phyloP scores from a whole-genome alignment of 1,284 basidiomycete species.

The Rhodotorula sp. region DNA sequence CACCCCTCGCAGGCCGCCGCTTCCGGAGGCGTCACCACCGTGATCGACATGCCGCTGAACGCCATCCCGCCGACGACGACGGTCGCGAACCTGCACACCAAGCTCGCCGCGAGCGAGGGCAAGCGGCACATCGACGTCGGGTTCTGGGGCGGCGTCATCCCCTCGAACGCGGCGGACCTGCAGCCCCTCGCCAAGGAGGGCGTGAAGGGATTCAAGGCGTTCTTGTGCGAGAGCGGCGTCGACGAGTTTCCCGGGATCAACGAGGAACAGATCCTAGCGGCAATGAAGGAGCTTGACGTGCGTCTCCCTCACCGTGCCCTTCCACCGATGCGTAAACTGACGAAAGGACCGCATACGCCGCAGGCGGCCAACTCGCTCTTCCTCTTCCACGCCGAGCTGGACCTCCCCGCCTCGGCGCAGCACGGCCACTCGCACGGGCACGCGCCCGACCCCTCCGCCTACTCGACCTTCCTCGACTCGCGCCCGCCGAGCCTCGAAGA shows the following conservation, averaged over 20 bases:
- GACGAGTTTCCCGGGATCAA: slow-evolving; percentile 87
- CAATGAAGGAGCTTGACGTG: slow-evolving; percentile 75
- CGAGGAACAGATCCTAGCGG: slow-evolving; percentile 65
- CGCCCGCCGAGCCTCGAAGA: slow-evolving; percentile 76
- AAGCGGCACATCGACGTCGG: slow-evolving; percentile 83
- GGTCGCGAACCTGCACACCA: slow-evolving; percentile 67
- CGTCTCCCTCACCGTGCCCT: slow-evolving; percentile 1
- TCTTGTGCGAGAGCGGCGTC: slow-evolving; percentile 89
- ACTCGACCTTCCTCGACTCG: slow-evolving; percentile 79
- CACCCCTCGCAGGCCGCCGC: slow-evolving; percentile 64
- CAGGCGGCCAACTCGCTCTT: slow-evolving; percentile 70
- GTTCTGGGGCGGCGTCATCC: slow-evolving; percentile 93
- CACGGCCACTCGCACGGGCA: slow-evolving; percentile 11
- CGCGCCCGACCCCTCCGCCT: slow-evolving; percentile 58
- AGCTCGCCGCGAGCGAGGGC: slow-evolving; percentile 67
- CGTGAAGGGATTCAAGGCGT: slow-evolving; percentile 93
- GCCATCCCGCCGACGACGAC: slow-evolving; percentile 92
- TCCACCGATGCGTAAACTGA: not conserved
- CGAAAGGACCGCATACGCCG: not conserved
- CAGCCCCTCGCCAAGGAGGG: slow-evolving; percentile 69
- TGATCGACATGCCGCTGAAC: slow-evolving; percentile 95
- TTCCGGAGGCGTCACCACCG: slow-evolving; percentile 84
- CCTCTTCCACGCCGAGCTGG: slow-evolving; percentile 88
- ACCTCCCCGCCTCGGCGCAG: slow-evolving; percentile 46
- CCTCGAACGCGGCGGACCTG: slow-evolving; percentile 75